Evolutionary conservation across 2,329 filamentous ascomycete species (phyloP), one percentile per base, ranked within the genome.

Genomic region (Grosmannia huntii): DNA sequence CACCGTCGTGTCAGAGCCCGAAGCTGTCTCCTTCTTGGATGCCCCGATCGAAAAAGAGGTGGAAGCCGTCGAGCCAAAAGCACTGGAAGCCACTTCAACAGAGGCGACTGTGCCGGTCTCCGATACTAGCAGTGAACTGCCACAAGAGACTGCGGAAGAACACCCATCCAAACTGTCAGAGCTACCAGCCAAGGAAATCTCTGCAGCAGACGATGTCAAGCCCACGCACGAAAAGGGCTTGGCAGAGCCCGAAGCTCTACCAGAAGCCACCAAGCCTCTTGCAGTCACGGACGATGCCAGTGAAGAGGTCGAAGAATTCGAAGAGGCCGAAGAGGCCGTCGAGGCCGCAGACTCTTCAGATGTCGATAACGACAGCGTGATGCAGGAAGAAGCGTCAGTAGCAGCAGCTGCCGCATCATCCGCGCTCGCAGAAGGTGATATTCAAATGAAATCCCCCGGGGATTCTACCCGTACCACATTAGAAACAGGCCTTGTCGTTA

Each of bases 321-420:
- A 65, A 12, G 62, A 65, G 6, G 25, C 56, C 28, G 62, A 65
- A 12, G 62, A 65, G 6, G 25, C 56, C 23, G 10, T 5, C 5
- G 49, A 56, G 19, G 19, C 12, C 16, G 38, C 36, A 16, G 36
- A 6, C 36, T 2, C 48, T 16, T 16, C 21, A 14, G 23, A 5
- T 14, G 23, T 50, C 21, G 25, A 19, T 33, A 25, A 5, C 19
- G 49, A 27, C 14, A 27, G 11, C 5, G 19, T n/a, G n/a, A 5
- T 4, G 14, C 25, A 6, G 4, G 49, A 31, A 19, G 49, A 19
- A 27, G 5, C 27, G 6, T 7, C 27, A 27, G 27, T 27, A 28
- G 14, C 27, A 16, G 49, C 49, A 7, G n/a, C 27, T 16, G 23
- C 53, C 23, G 25, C 36, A 11, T 10, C 53, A 11, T 12, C 44